phyloP scores from a whole-genome alignment of 1,139 yeast species.

The Entelexis paramagnoliae region DNA sequence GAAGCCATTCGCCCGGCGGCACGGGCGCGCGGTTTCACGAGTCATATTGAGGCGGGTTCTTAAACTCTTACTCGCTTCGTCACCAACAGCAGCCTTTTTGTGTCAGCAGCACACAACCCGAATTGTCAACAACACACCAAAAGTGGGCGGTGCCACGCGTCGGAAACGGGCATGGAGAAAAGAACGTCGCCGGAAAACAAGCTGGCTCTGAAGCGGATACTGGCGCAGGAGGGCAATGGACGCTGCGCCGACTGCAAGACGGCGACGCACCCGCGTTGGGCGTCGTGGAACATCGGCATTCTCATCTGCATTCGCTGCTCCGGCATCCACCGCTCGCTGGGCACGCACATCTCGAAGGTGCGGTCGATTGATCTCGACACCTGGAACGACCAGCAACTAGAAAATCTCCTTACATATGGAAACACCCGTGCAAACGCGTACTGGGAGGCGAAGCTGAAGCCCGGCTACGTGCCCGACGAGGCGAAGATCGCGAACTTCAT shows the following conservation, averaged over 20 bases:
- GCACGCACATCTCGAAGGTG: constrained; percentile 63
- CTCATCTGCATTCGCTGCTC: constrained; percentile 86
- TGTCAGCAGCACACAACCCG: not conserved
- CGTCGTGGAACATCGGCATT: constrained; percentile 90
- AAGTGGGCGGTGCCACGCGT: constrained; percentile 1
- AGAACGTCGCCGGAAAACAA: constrained; percentile 37
- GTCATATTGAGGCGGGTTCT: not conserved
- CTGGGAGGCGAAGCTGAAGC: constrained; percentile 78
- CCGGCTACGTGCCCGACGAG: constrained; percentile 65
- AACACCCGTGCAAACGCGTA: constrained; percentile 59
- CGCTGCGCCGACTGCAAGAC: constrained; percentile 87
- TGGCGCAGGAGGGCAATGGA: constrained; percentile 66
- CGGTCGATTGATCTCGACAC: constrained; percentile 82
- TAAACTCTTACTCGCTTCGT: not conserved
- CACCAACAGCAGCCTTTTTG: not conserved
- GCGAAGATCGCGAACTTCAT: constrained; percentile 82
- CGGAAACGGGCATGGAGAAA: constrained; percentile 17
- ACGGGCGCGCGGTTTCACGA: not conserved
- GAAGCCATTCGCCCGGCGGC: no score
- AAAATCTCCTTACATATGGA: constrained; percentile 78
- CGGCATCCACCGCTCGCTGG: constrained; percentile 90
- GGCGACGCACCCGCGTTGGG: constrained; percentile 91
- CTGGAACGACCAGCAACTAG: constrained; percentile 91
- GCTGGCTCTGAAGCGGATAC: constrained; percentile 58
- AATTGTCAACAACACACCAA: not conserved